phyloP scores from a whole-genome alignment of 306 rosid species.

The Castanea sativa region DNA sequence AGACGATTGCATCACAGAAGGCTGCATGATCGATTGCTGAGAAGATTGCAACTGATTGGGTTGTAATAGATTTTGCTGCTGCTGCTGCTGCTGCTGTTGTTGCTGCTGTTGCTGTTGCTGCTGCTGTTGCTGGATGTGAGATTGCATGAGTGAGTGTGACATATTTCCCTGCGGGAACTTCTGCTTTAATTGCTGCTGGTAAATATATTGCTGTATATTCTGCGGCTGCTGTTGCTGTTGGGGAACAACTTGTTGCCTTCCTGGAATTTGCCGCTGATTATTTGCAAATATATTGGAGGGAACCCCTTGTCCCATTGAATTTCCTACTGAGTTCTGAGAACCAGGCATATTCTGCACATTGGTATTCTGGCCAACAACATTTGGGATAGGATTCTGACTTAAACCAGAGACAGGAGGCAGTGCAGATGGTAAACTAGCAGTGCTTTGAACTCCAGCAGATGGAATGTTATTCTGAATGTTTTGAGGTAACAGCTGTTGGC shows the following conservation, averaged over 20 bases:
- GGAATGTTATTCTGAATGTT: slow-evolving; percentile 57
- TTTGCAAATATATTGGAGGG: slow-evolving; percentile 62
- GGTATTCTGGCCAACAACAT: slow-evolving; percentile 61
- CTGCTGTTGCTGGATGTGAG: slow-evolving; percentile 41
- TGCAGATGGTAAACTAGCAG: slow-evolving; percentile 42
- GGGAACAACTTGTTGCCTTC: slow-evolving; percentile 72
- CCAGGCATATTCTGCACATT: slow-evolving; percentile 62
- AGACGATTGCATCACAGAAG: slow-evolving; percentile 55
- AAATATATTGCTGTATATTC: slow-evolving; percentile 50
- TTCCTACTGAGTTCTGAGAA: slow-evolving; percentile 60
- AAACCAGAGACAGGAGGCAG: slow-evolving; percentile 58
- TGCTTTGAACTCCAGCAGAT: slow-evolving; percentile 44
- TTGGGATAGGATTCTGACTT: slow-evolving; percentile 56
- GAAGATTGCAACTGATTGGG: slow-evolving; percentile 75
- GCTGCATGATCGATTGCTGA: slow-evolving; percentile 75
- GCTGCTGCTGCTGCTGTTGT: slow-evolving; percentile 65
- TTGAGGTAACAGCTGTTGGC: slow-evolving; percentile 69
- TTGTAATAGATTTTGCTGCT: slow-evolving; percentile 65
- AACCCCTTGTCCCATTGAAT: slow-evolving; percentile 61
- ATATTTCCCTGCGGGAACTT: too few species aligned
- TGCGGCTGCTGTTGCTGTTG: slow-evolving; percentile 75
- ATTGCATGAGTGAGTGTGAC: too few species aligned
- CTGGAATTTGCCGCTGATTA: slow-evolving; percentile 71
- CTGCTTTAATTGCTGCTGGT: slow-evolving; percentile 60
- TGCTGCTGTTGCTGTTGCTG: slow-evolving; percentile 66